These are phyloP conservation scores for Odontarrhena argentea DNA, from an alignment of 345 rosid species.

Conservation along the genomic window DNA sequence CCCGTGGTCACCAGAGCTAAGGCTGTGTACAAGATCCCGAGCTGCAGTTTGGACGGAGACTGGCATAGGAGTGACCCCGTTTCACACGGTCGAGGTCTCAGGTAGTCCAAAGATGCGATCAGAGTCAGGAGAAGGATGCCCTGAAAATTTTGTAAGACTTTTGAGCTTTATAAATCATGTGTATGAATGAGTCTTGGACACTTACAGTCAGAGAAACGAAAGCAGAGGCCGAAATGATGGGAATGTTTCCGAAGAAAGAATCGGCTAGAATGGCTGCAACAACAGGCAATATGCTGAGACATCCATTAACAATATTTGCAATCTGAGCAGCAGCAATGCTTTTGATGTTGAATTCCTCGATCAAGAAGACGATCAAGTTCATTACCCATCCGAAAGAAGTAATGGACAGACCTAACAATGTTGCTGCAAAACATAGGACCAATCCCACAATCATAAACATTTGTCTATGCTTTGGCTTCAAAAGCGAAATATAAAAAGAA, in stretches of 20 bases:
- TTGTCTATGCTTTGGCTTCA: too few species aligned
- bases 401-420: conserved; percentile 37
- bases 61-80: conserved; percentile 31
- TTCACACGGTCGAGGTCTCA: conserved; percentile 42
- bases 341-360: conserved; percentile 38
- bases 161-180: too few species aligned
- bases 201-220: conserved; percentile 41
- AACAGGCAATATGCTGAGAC: conserved; percentile 31
- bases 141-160: conserved; percentile 34
- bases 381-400: conserved; percentile 8
- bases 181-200: too few species aligned
- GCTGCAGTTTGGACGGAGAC: conserved; percentile 38
- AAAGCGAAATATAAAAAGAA: too few species aligned
- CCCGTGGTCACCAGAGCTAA: conserved; percentile 40
- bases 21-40: conserved; percentile 39
- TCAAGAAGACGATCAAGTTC: background rate
- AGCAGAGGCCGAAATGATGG: too few species aligned
- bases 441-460: too few species aligned
- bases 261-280: too few species aligned
- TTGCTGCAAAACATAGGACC: conserved; percentile 31
- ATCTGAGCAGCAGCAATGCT: conserved; percentile 49
- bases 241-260: too few species aligned
- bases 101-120: conserved; percentile 32
- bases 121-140: conserved; percentile 41
- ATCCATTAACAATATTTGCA: conserved; percentile 31